These are phyloP conservation scores for Macadamia integrifolia DNA, from an alignment of 164 flowering plant species.

Conservation along the genomic window DNA sequence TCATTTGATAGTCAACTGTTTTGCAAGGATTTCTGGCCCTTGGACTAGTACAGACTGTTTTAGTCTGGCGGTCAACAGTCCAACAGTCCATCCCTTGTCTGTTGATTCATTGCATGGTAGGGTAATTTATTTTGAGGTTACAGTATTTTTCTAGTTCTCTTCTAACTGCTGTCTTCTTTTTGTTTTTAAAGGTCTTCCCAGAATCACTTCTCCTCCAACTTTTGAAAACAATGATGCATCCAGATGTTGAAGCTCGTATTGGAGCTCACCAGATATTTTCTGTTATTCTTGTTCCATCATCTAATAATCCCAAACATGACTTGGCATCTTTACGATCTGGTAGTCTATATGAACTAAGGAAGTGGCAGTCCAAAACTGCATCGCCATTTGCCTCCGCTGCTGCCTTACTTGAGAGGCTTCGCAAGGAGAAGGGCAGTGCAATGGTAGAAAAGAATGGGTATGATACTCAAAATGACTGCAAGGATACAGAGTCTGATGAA, in stretches of 20 bases:
- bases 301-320: constrained; percentile 35
- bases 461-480: constrained; percentile 28
- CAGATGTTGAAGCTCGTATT: constrained; percentile 67
- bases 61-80: too few relatives aligned
- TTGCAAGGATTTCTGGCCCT: too few relatives aligned
- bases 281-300: constrained; percentile 56
- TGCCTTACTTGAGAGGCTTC: constrained; percentile 75
- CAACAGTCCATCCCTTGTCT: not conserved
- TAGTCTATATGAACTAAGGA: constrained; percentile 33
- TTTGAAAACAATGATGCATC: constrained; percentile 74
- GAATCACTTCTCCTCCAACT: constrained; percentile 79
- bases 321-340: constrained; percentile 27
- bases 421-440: constrained; percentile 57
- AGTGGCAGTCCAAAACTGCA: constrained; percentile 47
- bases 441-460: constrained; percentile 30
- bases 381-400: constrained; percentile 67
- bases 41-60: too few relatives aligned
- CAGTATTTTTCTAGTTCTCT: not conserved
- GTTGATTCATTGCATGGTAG: not conserved
- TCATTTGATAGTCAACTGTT: too few relatives aligned
- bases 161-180: not conserved
- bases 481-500: constrained; percentile 33
- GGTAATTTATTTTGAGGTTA: not conserved
- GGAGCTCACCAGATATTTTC: constrained; percentile 82
- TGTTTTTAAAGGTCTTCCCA: constrained; percentile 60